Percentiles rank a stretch among this genome's conserved stretches.
Conservation (phyloP, 2,329 filamentous ascomycete species). For the Tolypocladium nubicola region DNA sequence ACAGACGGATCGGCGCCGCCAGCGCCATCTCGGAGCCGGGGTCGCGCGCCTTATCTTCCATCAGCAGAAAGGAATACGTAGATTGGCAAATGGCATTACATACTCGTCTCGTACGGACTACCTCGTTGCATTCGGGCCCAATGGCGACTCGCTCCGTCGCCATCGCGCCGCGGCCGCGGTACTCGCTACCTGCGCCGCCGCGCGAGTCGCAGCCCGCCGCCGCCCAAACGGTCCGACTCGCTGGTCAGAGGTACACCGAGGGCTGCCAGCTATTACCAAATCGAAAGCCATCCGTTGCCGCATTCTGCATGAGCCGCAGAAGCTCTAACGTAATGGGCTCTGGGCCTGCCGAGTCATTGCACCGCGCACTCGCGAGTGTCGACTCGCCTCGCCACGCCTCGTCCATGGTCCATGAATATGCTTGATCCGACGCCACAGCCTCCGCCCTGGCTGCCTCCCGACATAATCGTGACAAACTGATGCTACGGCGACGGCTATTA, state of each 20-base stretch:
- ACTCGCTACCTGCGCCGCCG: not conserved
- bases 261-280: slow-evolving; percentile 31
- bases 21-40: slow-evolving; percentile 1
- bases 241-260: slow-evolving; percentile 1
- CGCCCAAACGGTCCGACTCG: not conserved
- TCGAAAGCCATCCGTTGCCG: slow-evolving; percentile 24
- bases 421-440: not conserved
- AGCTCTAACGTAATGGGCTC: slow-evolving; percentile 36
- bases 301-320: slow-evolving; percentile 16
- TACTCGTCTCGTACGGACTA: too few species aligned
- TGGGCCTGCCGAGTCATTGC: slow-evolving; percentile 21
- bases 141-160: too few species aligned
- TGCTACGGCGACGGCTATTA: not conserved
- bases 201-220: not conserved
- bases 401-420: not conserved
- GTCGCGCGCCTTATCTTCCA: slow-evolving; percentile 3
- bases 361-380: not conserved
- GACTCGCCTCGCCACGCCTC: not conserved
- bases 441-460: not conserved
- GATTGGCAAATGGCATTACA: slow-evolving; percentile 13
- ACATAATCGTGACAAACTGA: slow-evolving; percentile 1
- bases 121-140: too few species aligned
- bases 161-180: not conserved
- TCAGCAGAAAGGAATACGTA: slow-evolving; percentile 29
- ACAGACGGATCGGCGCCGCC: not conserved